Percentiles rank a stretch among this genome's conserved stretches.
These are phyloP conservation scores for Pseudozyma flocculosa DNA, from an alignment of 1,284 basidiomycete genomes.

Conservation along the genomic window DNA sequence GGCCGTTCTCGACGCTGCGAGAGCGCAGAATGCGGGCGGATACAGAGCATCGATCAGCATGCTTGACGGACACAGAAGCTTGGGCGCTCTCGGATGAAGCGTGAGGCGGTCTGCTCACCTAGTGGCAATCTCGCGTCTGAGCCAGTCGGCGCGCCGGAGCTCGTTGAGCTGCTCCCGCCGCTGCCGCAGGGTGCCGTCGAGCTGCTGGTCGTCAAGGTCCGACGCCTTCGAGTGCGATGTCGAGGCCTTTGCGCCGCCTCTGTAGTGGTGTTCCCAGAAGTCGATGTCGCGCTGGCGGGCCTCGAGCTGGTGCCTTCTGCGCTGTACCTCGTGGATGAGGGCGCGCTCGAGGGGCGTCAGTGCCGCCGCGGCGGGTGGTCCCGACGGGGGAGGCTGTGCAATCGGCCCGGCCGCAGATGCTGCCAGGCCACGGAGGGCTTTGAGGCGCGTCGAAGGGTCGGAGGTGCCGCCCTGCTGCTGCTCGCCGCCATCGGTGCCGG, in stretches of 20 bases:
- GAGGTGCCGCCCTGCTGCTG: neutral
- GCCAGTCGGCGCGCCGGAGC: too few relatives aligned
- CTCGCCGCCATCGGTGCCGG: neutral
- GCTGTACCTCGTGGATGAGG: constrained; percentile 27
- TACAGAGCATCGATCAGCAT: too few relatives aligned
- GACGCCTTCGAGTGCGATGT: too few relatives aligned
- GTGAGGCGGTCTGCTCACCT: too few relatives aligned
- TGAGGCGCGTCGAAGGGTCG: neutral
- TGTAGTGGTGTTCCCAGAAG: constrained; percentile 35
- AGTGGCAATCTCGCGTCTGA: too few relatives aligned
- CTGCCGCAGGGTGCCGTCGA: neutral
- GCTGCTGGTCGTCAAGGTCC: neutral
- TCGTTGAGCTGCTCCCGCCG: neutral
- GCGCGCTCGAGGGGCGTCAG: constrained; percentile 31
- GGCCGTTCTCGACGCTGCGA: neutral
- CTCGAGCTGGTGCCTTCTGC: constrained; percentile 7
- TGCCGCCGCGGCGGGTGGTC: neutral
- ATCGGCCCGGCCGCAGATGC: constrained; percentile 8
- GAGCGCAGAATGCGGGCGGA: too few relatives aligned
- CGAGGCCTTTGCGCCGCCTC: neutral
- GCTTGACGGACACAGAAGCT: too few relatives aligned
- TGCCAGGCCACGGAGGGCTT: neutral
- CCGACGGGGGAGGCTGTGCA: neutral
- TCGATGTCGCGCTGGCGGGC: constrained; percentile 22
- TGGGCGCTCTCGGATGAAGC: too few relatives aligned